Conservation (phyloP, 352 stramenopile species). For the Pythium biforme region DNA sequence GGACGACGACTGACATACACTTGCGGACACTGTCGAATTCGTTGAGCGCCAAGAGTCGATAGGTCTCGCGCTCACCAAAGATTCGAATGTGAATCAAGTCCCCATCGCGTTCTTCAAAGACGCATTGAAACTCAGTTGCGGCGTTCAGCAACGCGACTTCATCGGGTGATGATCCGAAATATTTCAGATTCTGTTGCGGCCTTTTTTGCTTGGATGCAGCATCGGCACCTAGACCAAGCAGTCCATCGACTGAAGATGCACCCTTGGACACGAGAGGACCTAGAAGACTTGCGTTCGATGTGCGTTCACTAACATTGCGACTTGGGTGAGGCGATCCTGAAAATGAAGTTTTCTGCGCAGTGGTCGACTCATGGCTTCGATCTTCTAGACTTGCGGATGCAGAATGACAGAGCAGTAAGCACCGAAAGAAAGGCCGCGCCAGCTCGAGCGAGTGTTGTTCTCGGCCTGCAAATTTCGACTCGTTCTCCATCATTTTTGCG, state of each 20-base stretch:
- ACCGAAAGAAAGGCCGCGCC: constrained; percentile 76
- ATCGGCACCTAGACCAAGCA: not conserved
- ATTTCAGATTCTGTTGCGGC: constrained; percentile 35
- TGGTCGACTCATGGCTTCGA: not conserved
- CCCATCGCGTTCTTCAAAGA: constrained; percentile 71
- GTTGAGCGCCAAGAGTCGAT: constrained; percentile 77
- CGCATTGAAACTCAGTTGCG: constrained; percentile 77
- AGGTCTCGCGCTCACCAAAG: constrained; percentile 73
- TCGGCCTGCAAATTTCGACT: constrained; percentile 43
- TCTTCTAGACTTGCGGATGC: constrained; percentile 64
- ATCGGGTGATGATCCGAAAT: constrained; percentile 80
- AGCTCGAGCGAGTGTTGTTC: constrained; percentile 60
- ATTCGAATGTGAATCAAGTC: constrained; percentile 78
- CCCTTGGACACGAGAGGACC: constrained; percentile 19
- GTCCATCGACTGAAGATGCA: constrained; percentile 6
- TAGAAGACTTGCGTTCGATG: constrained; percentile 27
- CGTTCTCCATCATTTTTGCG: constrained; percentile 66
- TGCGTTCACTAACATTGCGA: constrained; percentile 27
- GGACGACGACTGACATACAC: constrained; percentile 84
- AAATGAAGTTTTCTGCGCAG: constrained; percentile 1
- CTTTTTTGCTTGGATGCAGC: constrained; percentile 13
- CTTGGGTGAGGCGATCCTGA: constrained; percentile 14
- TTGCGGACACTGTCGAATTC: constrained; percentile 87
- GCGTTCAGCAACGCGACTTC: constrained; percentile 80
- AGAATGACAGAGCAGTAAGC: constrained; percentile 78